Conservation (phyloP, 2,329 filamentous ascomycete species). For the Aspergillus luchuensis region DNA sequence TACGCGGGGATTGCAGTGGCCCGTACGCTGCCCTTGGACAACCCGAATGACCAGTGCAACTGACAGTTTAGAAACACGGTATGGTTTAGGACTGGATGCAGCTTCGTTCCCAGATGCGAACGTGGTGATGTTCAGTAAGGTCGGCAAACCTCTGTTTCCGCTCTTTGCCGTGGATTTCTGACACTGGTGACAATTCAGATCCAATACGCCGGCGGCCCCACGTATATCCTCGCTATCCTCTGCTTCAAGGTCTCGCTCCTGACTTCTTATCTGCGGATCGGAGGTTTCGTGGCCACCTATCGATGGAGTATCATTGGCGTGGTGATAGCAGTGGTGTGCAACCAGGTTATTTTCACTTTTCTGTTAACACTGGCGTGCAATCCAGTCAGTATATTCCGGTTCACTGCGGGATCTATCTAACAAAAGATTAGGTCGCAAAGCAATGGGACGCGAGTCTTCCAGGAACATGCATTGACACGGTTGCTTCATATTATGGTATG, state of each 20-base stretch:
- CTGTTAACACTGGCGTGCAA: slow-evolving; percentile 29
- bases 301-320: slow-evolving; percentile 37
- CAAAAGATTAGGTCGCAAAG: background rate
- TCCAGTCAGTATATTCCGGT: slow-evolving; percentile 26
- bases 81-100: slow-evolving; percentile 26
- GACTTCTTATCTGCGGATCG: slow-evolving; percentile 51
- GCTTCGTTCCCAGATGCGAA: slow-evolving; percentile 28
- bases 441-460: slow-evolving; percentile 26
- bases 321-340: slow-evolving; percentile 39
- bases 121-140: slow-evolving; percentile 30
- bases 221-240: slow-evolving; percentile 38
- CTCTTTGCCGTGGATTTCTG: background rate
- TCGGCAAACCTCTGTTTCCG: background rate
- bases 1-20: slow-evolving; percentile 24
- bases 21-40: slow-evolving; percentile 22
- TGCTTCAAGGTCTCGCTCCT: slow-evolving; percentile 53
- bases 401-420: background rate
- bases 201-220: slow-evolving; percentile 32
- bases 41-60: background rate
- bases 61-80: slow-evolving; percentile 29
- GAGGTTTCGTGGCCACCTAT: slow-evolving; percentile 42
- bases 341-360: slow-evolving; percentile 41
- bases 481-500: slow-evolving; percentile 49
- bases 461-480: slow-evolving; percentile 43
- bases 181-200: slow-evolving; percentile 16